Conservation (phyloP, 2,329 filamentous ascomycete genomes). For the Hirsutella minnesotensis region DNA sequence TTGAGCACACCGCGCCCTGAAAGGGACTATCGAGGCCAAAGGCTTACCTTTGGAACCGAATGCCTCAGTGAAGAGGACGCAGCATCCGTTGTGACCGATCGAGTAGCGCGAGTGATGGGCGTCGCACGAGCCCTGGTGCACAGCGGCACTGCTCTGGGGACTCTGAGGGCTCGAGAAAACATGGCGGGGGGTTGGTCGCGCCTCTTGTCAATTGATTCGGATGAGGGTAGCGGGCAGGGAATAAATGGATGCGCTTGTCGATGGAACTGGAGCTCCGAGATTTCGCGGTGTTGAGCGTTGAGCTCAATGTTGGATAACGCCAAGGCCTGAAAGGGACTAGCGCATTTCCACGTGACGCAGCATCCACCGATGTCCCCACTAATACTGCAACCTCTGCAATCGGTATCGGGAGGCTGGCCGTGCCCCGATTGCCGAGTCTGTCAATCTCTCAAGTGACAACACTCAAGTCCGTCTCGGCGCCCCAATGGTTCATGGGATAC, state of each 20-base stretch:
- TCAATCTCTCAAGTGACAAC: too few species aligned
- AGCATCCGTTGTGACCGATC: slow-evolving; percentile 89
- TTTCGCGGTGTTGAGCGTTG: slow-evolving; percentile 32
- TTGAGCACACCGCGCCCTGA: too few species aligned
- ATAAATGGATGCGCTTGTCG: not conserved
- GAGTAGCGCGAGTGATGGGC: slow-evolving; percentile 38
- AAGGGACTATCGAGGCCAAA: too few species aligned
- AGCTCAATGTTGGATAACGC: slow-evolving; percentile 26
- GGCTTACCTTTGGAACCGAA: slow-evolving; percentile 40
- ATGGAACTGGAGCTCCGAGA: slow-evolving; percentile 26
- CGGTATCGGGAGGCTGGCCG: too few species aligned
- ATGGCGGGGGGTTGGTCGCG: slow-evolving; percentile 32
- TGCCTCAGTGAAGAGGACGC: slow-evolving; percentile 83
- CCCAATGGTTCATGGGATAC: too few species aligned
- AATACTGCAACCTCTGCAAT: not conserved
- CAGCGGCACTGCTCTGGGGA: slow-evolving; percentile 47
- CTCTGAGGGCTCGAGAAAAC: slow-evolving; percentile 60
- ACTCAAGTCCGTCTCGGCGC: too few species aligned
- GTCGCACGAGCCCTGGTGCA: slow-evolving; percentile 31
- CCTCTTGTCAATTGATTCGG: slow-evolving; percentile 14
- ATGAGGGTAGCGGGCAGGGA: slow-evolving; percentile 11
- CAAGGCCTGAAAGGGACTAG: slow-evolving; percentile 17
- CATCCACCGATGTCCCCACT: not conserved
- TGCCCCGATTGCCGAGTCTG: too few species aligned
- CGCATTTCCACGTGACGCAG: slow-evolving; percentile 12